Evolutionary conservation across 2,329 filamentous ascomycete genomes (phyloP), one percentile per base, ranked within the genome.

Genomic region (Magnaporthiopsis incrustans): DNA sequence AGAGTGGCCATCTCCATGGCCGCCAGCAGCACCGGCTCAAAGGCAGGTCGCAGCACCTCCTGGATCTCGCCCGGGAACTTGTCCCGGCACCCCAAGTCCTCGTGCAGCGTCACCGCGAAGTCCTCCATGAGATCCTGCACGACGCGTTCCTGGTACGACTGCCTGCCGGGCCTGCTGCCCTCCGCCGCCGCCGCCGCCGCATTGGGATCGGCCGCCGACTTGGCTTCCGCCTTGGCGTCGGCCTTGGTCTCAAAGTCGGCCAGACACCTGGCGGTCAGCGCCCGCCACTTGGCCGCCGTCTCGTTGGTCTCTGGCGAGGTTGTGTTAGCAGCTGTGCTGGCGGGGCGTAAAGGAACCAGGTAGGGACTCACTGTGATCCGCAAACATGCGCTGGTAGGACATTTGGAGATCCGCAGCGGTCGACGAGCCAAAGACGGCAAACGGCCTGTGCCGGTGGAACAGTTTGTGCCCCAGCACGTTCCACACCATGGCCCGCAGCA

Each of bases 201-300:
- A 3, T 50, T 50, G 7, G 32, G 32, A 12, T 38, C 35, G 35
- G 44, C 22, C 44, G 44, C 44, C 18, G n/a, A 14, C 22, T 11
- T 53, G 38, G 38, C 38, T 18, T 44, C 38, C 14, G 38, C 14
- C 6, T 15, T 44, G 44, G 44, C 44, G 25, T 32, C 58, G 14
- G 11, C 30, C 8, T n/a, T 38, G 58, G 44, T 11, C 44, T 60
- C 58, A 22, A 35, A 33, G 30, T 60, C 58, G 2, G 58, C 30
- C 6, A 60, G 58, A 18, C 58, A n/a, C 8, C 25, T 60, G 22
- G 58, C 58, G 4, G 58, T 18, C 32, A 60, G 30, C 12, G 58
- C 58, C 11, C 58, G 58, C 58, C 58, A 60, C 58, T 38, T 60
- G 26, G 58, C 58, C 4, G 58, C 58, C 58, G 7, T n/a, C 22